Conservation (phyloP, 2,329 filamentous ascomycete species). For the Ilyonectria sp. region DNA sequence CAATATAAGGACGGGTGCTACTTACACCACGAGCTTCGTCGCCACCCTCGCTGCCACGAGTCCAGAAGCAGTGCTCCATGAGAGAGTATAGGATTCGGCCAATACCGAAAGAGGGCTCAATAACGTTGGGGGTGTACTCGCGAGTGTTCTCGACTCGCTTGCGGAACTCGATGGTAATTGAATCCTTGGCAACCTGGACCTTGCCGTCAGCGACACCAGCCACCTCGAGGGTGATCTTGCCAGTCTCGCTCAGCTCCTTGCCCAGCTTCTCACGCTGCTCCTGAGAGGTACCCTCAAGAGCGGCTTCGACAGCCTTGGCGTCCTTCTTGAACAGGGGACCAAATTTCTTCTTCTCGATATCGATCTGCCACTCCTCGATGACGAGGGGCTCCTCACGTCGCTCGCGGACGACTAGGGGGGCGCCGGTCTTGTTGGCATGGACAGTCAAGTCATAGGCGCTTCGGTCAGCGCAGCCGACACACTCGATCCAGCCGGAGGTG, state of each 20-base stretch:
- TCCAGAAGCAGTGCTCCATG: conserved; percentile 97
- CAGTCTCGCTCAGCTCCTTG: conserved; percentile 79
- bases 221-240: conserved; percentile 85
- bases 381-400: conserved; percentile 82
- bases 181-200: conserved; percentile 84
- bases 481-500: conserved; percentile 97
- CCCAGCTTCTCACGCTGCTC: conserved; percentile 85
- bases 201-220: conserved; percentile 77
- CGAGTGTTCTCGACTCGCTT: conserved; percentile 87
- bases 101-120: conserved; percentile 98
- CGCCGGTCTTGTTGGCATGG: conserved; percentile 93
- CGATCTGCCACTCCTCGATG: conserved; percentile 89
- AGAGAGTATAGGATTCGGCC: conserved; percentile 93
- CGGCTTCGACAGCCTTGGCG: conserved; percentile 86
- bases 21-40: conserved; percentile 88
- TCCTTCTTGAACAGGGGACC: conserved; percentile 97
- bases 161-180: conserved; percentile 87
- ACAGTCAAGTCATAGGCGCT: conserved; percentile 95
- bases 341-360: conserved; percentile 95
- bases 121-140: conserved; percentile 95
- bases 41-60: conserved; percentile 73
- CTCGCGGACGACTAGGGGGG: conserved; percentile 88
- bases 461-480: conserved; percentile 95
- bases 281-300: conserved; percentile 82
- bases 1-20: conserved; percentile 44